A percentile compares a stretch with the other conserved stretches of the same genome.
These are phyloP conservation scores for Colletotrichum liriopes DNA, from an alignment of 2,329 filamentous ascomycete species.

Conservation along the genomic window DNA sequence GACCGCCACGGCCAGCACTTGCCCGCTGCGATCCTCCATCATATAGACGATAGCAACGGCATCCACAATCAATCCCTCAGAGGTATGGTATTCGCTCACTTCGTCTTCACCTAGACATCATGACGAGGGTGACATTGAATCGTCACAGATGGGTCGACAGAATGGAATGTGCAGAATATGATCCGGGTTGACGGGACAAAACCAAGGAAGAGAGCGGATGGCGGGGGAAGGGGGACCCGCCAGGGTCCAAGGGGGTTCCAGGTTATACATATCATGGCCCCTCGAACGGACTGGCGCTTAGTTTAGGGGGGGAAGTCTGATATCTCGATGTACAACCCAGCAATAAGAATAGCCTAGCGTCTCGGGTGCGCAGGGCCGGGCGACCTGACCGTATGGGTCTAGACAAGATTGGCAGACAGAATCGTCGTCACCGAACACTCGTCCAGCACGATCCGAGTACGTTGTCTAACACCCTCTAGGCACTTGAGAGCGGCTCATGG, in stretches of 20 bases:
- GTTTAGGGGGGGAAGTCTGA: conserved; percentile 36
- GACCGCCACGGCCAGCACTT: conserved; percentile 48
- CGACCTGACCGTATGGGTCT: background rate
- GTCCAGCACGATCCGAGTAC: background rate
- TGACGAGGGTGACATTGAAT: conserved; percentile 22
- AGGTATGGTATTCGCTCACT: background rate
- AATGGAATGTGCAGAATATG: conserved; percentile 24
- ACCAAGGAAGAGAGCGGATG: conserved; percentile 6
- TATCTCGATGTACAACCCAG: conserved; percentile 30
- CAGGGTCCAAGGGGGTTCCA: conserved; percentile 26
- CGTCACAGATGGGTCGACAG: conserved; percentile 4
- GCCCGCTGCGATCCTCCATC: conserved; percentile 45
- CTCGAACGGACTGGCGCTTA: conserved; percentile 11
- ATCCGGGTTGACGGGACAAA: conserved; percentile 26
- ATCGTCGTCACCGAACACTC: conserved; percentile 2
- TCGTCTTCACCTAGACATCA: conserved; percentile 27
- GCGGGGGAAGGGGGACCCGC: background rate
- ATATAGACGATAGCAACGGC: conserved; percentile 16
- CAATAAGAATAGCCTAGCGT: conserved; percentile 34
- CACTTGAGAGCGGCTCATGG: conserved; percentile 3
- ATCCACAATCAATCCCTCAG: conserved; percentile 18
- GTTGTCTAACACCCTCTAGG: conserved; percentile 19
- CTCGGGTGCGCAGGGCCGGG: conserved; percentile 13
- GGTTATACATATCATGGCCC: conserved; percentile 34
- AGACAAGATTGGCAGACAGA: conserved; percentile 9